phyloP scores from a whole-genome alignment of 768 basidiomycete genomes.

The Tricholoma hemisulphureum region DNA sequence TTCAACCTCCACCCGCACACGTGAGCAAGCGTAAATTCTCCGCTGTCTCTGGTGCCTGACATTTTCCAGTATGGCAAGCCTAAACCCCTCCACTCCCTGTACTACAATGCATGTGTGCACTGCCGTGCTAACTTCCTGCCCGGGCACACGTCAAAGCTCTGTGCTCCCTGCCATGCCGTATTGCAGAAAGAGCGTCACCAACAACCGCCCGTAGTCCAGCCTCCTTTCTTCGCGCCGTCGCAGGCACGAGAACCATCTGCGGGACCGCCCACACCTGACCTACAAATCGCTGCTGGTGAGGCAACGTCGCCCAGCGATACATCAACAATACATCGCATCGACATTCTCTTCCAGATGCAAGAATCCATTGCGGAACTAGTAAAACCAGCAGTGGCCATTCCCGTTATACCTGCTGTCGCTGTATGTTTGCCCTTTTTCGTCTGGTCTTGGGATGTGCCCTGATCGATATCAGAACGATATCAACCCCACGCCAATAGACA shows the following conservation, averaged over 20 bases:
- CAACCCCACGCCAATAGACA: neutral
- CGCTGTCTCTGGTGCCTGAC: neutral
- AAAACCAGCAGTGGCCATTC: neutral
- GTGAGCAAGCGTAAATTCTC: neutral
- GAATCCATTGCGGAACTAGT: neutral
- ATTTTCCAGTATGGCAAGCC: neutral
- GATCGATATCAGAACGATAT: neutral
- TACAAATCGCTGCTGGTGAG: neutral
- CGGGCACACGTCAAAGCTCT: neutral
- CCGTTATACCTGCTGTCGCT: neutral
- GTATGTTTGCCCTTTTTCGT: neutral
- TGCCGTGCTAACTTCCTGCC: slow-evolving; percentile 8
- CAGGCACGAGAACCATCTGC: neutral
- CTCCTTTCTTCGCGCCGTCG: neutral
- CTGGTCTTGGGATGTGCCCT: neutral
- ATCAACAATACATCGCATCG: neutral
- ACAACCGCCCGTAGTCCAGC: neutral
- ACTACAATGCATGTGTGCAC: slow-evolving; percentile 5
- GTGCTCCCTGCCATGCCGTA: slow-evolving; percentile 3
- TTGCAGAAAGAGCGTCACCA: neutral
- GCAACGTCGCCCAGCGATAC: too few relatives aligned
- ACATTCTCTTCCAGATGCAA: neutral
- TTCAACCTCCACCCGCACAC: neutral
- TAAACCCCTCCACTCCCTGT: neutral
- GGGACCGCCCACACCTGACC: neutral